Evolutionary conservation across 2,329 filamentous ascomycete species (phyloP).

Genomic region (Thyridium curvatum): DNA sequence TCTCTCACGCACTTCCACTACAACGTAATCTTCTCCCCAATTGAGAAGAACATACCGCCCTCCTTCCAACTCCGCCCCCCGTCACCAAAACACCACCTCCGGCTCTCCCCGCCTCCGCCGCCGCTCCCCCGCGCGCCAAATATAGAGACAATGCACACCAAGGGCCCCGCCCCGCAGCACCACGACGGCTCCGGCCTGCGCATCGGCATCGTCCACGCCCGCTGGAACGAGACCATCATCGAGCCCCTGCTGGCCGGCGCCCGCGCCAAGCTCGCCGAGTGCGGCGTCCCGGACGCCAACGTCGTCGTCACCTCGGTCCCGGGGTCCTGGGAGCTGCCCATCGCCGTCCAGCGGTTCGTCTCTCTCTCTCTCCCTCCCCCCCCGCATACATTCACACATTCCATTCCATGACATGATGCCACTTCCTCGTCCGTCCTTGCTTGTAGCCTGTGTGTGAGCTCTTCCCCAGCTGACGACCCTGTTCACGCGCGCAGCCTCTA

Average conservation of each 20-base stretch:
- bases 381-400: constrained; percentile 2
- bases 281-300: constrained; percentile 81
- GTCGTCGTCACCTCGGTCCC: constrained; percentile 87
- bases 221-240: constrained; percentile 91
- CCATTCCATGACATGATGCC: no score
- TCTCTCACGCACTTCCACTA: no score
- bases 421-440: not conserved
- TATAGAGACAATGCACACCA: constrained; percentile 43
- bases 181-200: constrained; percentile 69
- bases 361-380: constrained; percentile 2
- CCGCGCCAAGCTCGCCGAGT: constrained; percentile 67
- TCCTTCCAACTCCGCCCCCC: no score
- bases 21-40: no score
- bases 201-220: constrained; percentile 90
- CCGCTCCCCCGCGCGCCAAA: constrained; percentile 22
- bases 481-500: constrained; percentile 54
- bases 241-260: constrained; percentile 76
- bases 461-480: constrained; percentile 12
- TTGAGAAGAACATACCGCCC: no score
- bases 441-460: no score
- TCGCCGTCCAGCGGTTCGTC: constrained; percentile 71
- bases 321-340: constrained; percentile 89
- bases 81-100: not conserved
- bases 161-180: constrained; percentile 50
- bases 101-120: no score